Base-by-base conservation (phyloP, 2,329 filamentous ascomycete species). In the Claviceps monticola region DNA sequence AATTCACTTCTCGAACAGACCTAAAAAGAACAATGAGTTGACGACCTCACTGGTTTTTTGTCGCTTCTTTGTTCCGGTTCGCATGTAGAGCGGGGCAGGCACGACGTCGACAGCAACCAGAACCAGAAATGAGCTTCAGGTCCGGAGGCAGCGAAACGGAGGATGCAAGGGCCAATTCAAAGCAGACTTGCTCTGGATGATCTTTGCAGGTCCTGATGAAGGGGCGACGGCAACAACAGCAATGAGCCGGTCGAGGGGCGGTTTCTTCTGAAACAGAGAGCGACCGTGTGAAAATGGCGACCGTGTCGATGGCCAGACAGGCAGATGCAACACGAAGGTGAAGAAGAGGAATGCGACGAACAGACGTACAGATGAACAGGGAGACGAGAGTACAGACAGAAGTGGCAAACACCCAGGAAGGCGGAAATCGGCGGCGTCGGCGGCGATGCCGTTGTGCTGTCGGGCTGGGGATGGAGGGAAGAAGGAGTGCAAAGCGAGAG, bases 391-490 rank as follows among this genome's bases (percentile, higher is more conserved):
- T 45, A 54, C 50, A 51, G 34, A n/a, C 49, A 48, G 38, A 50
- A 42, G 44, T 43, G 49, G 47, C 56, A 51, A 58, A 52, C 52
- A 57, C 51, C 56, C 55, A 56, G 54, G 54, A 41, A 53, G 54
- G 47, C 46, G 53, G 57, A 54, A 58, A 56, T 56, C 53, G 57
- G 56, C 56, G 56, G 57, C 54, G 55, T 59, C 59, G 57, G 57
- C 54, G 55, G 53, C 59, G 58, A 57, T 60, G 58, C 59, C 58
- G 58, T 60, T 56, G 57, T 56, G 59, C 55, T 58, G 58, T 59
- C 57, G 56, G 58, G 59, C 57, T 57, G 54, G 56, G 56, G 56
- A 54, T 59, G 56, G 54, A 34, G 29, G 56, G 57, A 55, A 58
- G 58, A 55, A 56, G 56, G 51, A 53, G 57, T 59, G 56, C 54